phyloP scores from a whole-genome alignment of 2,329 filamentous ascomycete genomes.

The Emericellopsis atlantica region DNA sequence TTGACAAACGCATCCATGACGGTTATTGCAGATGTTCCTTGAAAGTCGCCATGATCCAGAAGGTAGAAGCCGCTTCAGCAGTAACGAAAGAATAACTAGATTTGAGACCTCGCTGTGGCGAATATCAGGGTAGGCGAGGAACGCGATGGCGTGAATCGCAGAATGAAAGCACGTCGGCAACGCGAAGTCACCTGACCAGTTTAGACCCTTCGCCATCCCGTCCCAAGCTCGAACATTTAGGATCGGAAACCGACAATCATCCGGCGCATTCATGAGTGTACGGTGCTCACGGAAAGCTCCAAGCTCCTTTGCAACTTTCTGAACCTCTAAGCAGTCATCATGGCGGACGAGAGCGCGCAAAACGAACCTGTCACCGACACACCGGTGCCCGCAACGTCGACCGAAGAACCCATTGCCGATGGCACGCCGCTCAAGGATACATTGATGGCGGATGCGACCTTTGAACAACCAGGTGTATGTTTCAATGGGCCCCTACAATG shows the following conservation, averaged over 20 bases:
- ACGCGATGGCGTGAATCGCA: background rate
- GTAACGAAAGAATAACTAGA: background rate
- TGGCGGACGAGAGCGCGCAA: constrained; percentile 2
- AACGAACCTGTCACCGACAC: background rate
- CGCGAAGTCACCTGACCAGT: constrained; percentile 26
- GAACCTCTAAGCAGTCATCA: background rate
- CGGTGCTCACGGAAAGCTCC: background rate
- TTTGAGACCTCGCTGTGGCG: too few species aligned
- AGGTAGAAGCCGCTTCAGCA: background rate
- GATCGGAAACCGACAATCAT: constrained; percentile 1
- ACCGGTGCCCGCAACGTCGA: background rate
- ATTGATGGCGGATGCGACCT: constrained; percentile 28
- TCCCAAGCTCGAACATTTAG: background rate
- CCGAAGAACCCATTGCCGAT: constrained; percentile 1
- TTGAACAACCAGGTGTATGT: constrained; percentile 26
- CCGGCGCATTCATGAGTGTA: background rate
- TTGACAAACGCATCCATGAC: constrained; percentile 25
- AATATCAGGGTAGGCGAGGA: too few species aligned
- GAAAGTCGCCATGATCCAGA: too few species aligned
- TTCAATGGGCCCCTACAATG: background rate
- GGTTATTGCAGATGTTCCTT: background rate
- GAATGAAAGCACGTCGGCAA: constrained; percentile 5
- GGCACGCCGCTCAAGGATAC: constrained; percentile 20
- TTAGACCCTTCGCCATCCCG: background rate
- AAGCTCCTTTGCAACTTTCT: background rate